phyloP scores from a whole-genome alignment of 768 basidiomycete species.

The Mycena kentingensis region DNA sequence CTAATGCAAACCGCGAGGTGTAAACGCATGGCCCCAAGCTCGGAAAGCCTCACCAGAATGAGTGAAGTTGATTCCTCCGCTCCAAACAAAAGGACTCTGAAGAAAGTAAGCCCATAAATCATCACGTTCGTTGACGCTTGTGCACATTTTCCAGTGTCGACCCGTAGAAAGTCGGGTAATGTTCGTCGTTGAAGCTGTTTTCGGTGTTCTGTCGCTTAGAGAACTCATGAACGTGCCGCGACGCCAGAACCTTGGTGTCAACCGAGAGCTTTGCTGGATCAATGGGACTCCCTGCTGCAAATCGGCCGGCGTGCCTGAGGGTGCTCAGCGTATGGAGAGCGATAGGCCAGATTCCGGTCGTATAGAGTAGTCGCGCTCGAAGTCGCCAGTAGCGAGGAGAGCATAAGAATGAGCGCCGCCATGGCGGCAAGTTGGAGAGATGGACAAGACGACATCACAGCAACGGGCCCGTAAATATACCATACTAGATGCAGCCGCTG shows the following conservation, averaged over 20 bases:
- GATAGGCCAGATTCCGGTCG: conserved; percentile 44
- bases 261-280: conserved; percentile 36
- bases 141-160: conserved; percentile 51
- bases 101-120: conserved; percentile 1
- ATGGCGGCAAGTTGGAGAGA: not conserved
- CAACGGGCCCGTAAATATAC: no score
- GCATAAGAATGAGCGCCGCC: conserved; percentile 13
- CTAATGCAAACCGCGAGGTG: conserved; percentile 26
- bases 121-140: no score
- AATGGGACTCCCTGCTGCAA: not conserved
- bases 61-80: conserved; percentile 53
- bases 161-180: conserved; percentile 53
- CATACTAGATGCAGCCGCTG: no score
- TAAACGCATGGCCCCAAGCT: not conserved
- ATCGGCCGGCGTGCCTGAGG: conserved; percentile 25
- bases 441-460: no score
- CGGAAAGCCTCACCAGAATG: conserved; percentile 38
- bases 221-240: conserved; percentile 35
- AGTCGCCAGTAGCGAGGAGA: conserved; percentile 7
- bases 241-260: conserved; percentile 38
- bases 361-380: conserved; percentile 28
- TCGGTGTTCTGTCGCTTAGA: conserved; percentile 38
- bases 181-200: conserved; percentile 46
- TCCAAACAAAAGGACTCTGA: conserved; percentile 49
- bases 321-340: conserved; percentile 39